Evolutionary conservation across 768 basidiomycete species (phyloP).

Genomic region (Russula earlei): DNA sequence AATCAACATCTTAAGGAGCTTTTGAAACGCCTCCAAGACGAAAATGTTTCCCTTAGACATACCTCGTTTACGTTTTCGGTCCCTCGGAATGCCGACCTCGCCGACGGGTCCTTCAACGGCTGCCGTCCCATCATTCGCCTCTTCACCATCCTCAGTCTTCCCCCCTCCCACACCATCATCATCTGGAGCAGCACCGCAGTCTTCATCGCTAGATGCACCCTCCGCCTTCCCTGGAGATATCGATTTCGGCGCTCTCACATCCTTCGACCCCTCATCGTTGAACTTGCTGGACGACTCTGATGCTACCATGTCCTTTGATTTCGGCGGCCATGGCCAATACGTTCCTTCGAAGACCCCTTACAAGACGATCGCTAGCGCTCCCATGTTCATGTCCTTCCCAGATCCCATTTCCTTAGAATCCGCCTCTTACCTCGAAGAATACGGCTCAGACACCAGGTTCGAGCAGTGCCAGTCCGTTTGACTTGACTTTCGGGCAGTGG

Average conservation of each 20-base stretch:
- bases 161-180: conserved; percentile 17
- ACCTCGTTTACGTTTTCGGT: conserved; percentile 77
- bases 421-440: conserved; percentile 13
- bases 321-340: conserved; percentile 43
- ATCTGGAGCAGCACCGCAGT: conserved; percentile 13
- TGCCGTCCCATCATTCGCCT: conserved; percentile 14
- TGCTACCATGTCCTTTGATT: conserved; percentile 19
- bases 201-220: conserved; percentile 25
- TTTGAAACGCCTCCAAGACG: conserved; percentile 72
- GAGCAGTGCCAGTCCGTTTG: conserved; percentile 31
- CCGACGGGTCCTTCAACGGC: conserved; percentile 17
- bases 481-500: conserved; percentile 33
- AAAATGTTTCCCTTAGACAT: conserved; percentile 78
- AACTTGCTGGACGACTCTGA: conserved; percentile 51
- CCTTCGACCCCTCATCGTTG: conserved; percentile 62
- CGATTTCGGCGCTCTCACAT: conserved; percentile 59
- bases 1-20: conserved; percentile 88
- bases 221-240: conserved; percentile 25
- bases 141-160: conserved; percentile 1
- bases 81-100: conserved; percentile 33
- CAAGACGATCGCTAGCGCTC: conserved; percentile 77
- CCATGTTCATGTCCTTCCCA: conserved; percentile 77
- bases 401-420: conserved; percentile 28
- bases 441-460: not conserved
- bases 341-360: conserved; percentile 42